Conservation (phyloP, 2,329 filamentous ascomycete species). For the Paracorniculantispora psalliotae region DNA sequence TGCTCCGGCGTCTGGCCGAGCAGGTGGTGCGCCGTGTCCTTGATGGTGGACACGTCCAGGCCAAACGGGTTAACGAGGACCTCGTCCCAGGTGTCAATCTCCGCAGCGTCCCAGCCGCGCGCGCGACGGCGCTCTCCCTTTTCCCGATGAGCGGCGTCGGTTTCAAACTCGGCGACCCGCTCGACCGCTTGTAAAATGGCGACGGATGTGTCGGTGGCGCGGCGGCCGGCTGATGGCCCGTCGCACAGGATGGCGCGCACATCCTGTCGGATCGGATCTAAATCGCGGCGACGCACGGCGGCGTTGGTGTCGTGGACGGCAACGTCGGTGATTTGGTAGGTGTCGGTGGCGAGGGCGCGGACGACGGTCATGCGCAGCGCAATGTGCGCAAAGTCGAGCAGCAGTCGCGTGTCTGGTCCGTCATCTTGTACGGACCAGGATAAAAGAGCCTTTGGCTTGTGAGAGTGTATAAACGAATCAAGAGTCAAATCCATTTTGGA, state of each 20-base stretch:
- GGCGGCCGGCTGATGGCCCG: neutral
- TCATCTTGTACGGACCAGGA: neutral
- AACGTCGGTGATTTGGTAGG: neutral
- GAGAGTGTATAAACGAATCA: neutral
- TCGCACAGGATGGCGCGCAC: slow-evolving; percentile 15
- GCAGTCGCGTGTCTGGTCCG: neutral
- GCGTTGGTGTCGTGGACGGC: neutral
- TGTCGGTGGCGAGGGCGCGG: neutral
- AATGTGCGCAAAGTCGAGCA: neutral
- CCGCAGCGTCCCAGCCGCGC: slow-evolving; percentile 13
- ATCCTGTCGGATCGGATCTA: slow-evolving; percentile 18
- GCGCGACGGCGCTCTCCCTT: neutral
- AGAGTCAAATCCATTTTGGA: neutral
- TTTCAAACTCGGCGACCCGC: slow-evolving; percentile 11
- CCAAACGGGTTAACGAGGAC: slow-evolving; percentile 17
- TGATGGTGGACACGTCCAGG: slow-evolving; percentile 18
- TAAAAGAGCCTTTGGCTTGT: neutral
- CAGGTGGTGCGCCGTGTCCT: slow-evolving; percentile 26
- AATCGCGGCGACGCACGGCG: neutral
- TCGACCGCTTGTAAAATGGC: slow-evolving; percentile 19
- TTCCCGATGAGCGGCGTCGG: neutral
- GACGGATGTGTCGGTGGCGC: slow-evolving; percentile 11
- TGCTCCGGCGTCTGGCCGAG: slow-evolving; percentile 28
- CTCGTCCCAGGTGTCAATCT: slow-evolving; percentile 15
- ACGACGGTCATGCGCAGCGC: neutral